Evolutionary conservation across 768 basidiomycete species (phyloP).

Genomic region (Tricholomella constricta): DNA sequence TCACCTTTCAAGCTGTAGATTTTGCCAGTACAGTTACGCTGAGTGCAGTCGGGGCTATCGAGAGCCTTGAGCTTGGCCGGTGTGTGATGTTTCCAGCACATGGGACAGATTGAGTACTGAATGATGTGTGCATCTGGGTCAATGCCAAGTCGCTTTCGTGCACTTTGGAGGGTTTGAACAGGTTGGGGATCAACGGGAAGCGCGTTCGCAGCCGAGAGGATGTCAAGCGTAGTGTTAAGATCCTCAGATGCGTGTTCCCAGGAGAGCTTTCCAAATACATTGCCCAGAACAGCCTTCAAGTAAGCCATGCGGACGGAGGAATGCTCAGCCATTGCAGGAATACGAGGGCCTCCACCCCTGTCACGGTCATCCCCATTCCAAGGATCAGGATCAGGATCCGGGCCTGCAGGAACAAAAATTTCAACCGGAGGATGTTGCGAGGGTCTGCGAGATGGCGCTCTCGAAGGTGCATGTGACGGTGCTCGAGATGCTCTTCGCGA

Average conservation of each 20-base stretch:
- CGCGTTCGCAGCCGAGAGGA: neutral
- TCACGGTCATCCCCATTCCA: too few relatives aligned
- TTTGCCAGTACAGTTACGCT: neutral
- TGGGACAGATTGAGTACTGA: conserved; percentile 1
- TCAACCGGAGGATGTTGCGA: too few relatives aligned
- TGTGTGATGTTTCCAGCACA: conserved; percentile 6
- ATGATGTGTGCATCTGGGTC: conserved; percentile 1
- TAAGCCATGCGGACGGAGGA: neutral
- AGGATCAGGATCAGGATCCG: too few relatives aligned
- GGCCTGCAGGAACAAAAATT: too few relatives aligned
- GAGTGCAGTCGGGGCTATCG: neutral
- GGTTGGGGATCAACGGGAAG: neutral
- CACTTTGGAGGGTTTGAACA: conserved; percentile 1
- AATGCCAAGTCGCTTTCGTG: neutral
- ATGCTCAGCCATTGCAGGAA: neutral
- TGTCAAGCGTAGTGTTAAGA: neutral
- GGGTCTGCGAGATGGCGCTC: too few relatives aligned
- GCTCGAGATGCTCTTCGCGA: too few relatives aligned
- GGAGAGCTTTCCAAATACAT: neutral
- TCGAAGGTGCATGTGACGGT: too few relatives aligned
- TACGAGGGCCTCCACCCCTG: too few relatives aligned
- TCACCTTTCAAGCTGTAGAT: neutral
- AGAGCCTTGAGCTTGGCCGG: neutral
- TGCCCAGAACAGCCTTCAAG: neutral
- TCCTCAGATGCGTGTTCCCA: neutral